Evolutionary conservation across 129 eudicot species (phyloP).

Genomic region (Saussurea involucrata): DNA sequence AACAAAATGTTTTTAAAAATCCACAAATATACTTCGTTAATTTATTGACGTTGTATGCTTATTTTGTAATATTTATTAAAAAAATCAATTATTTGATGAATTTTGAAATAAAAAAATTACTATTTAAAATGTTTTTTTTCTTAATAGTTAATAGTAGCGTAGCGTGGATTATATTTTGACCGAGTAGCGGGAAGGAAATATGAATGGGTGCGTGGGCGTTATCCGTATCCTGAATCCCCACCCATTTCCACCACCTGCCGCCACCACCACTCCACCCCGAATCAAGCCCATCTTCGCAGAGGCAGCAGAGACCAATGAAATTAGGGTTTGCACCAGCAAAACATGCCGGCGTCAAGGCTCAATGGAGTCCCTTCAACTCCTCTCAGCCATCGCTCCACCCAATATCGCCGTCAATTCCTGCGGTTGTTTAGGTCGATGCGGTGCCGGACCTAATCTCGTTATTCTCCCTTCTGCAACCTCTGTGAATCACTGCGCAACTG

Average conservation of each 20-base stretch:
- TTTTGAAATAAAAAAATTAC: no score
- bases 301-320: slow-evolving; percentile 26
- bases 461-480: slow-evolving; percentile 51
- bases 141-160: no score
- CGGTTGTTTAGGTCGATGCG: slow-evolving; percentile 84
- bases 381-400: slow-evolving; percentile 68
- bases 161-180: no score
- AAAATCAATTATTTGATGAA: no score
- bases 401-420: slow-evolving; percentile 56
- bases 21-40: no score
- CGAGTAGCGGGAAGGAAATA: not conserved
- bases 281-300: not conserved
- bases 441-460: slow-evolving; percentile 76
- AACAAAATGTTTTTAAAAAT: no score
- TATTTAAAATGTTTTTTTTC: no score
- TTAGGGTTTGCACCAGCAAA: slow-evolving; percentile 64
- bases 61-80: no score
- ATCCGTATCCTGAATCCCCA: slow-evolving; percentile 15
- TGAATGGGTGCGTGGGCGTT: slow-evolving; percentile 14
- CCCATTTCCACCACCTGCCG: not conserved
- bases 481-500: slow-evolving; percentile 66
- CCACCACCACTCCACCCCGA: not conserved
- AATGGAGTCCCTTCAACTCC: slow-evolving; percentile 42
- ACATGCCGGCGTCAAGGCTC: slow-evolving; percentile 82
- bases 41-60: no score